Base-by-base conservation (phyloP, 2,329 filamentous ascomycete species). In the Fusarium nematophilum region DNA sequence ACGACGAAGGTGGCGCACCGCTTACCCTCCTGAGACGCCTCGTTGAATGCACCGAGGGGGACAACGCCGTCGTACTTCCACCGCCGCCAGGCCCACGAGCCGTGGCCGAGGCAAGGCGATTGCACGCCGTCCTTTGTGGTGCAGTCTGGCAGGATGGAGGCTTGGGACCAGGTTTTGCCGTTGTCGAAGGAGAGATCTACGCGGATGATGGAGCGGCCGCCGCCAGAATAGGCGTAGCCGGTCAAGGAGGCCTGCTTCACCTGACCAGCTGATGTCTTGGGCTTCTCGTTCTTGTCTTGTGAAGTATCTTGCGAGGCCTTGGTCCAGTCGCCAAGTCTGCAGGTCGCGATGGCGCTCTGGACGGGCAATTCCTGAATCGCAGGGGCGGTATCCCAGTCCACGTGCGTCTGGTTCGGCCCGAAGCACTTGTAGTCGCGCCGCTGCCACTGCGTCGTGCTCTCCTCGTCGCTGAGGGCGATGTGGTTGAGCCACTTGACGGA, bases 401-500 rank as follows among this genome's bases (percentile, higher is more conserved):
- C 81, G 17, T 81, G 79, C 26, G 76, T 76, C 70, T 87, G 80
- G 66, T 88, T 88, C 4, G 87, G 87, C 0, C 87, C 86, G 55
- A 90, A 89, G 66, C 83, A 85, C 70, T 90, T 90, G 74, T 90
- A 90, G 69, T 90, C 88, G 14, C 83, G 80, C 17, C 84, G 79
- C 68, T 90, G 86, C 86, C 87, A 89, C 67, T 88, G 83, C 36
- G 82, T 87, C 4, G 80, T 74, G 63, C 86, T 88, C 71, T 91
- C 88, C 59, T 90, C 88, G 51, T 87, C 85, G 31, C 86, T 84
- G 2, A 90, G 77, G 0, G 84, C 81, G 48, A 91, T 86, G 37
- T 83, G 83, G 57, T 81, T 85, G 2, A 91, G 76, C 88, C 88
- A 91, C 68, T 91, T 91, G 61, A 90, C 87, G 6, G 84, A 87